Evolutionary conservation across 805 yeast genomes (phyloP).

Genomic region (Gaillardinia entomophila): DNA sequence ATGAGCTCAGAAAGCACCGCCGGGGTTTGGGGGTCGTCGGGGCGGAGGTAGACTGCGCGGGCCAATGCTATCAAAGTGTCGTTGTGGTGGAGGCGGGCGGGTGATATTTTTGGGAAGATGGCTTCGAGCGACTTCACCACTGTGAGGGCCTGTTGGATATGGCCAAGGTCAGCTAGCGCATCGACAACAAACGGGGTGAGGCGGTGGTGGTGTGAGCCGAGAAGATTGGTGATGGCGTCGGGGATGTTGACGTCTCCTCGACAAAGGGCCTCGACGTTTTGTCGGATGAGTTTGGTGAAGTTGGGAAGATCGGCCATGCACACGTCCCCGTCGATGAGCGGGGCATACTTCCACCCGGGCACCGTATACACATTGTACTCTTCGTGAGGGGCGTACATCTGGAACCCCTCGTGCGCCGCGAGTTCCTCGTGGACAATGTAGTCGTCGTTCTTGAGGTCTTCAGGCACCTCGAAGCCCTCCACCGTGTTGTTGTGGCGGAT

Average conservation of each 20-base stretch:
- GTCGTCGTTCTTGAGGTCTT: background rate
- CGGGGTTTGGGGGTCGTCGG: no score
- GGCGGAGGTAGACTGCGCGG: no score
- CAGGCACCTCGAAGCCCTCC: background rate
- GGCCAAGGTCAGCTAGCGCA: background rate
- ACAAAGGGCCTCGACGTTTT: conserved; percentile 27
- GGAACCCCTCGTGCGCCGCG: background rate
- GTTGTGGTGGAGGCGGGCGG: no score
- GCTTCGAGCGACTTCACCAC: no score
- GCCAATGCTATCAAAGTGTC: no score
- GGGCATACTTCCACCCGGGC: background rate
- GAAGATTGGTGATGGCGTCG: background rate
- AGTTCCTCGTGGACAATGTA: background rate
- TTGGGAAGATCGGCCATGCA: conserved; percentile 8
- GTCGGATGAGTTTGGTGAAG: conserved; percentile 29
- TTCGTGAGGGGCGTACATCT: background rate
- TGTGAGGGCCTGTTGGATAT: no score
- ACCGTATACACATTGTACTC: background rate
- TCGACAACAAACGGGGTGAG: background rate
- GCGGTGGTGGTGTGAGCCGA: background rate
- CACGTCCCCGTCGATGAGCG: background rate
- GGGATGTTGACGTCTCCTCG: background rate
- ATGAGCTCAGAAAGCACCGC: no score
- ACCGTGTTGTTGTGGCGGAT: background rate
- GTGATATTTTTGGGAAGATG: no score